Evolutionary conservation across 257 asterid species (phyloP), one percentile per base, ranked within the genome.

Genomic region (Osmanthus fragrans): DNA sequence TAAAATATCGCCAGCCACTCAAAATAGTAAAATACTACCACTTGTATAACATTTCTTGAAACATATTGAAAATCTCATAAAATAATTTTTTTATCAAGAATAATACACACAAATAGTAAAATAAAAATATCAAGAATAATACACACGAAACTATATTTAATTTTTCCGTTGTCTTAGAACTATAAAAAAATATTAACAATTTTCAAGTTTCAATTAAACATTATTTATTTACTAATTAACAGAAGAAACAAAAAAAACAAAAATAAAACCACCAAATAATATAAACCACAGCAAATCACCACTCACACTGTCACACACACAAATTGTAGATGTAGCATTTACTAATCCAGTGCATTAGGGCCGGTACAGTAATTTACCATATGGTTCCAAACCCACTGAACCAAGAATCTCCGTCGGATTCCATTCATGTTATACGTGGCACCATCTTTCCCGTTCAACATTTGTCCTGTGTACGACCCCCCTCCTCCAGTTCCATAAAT

Each of bases 331-430:
- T 63, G 21, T 74, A 56, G 33, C 74, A 74, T 85, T 89, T 84
- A 93, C 86, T 92, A 88, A 90, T 92, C 98, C 71, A 94, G 92
- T 40, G 98, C 98, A 83, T 94, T 94, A 58, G 98, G 98, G 83
- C 98, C 98, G 72, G 88, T 87, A 79, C 98, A 94, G 90, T 94
- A 94, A 86, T 81, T 92, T 42, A 92, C 10, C 64, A 87, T 6
- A 80, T 83, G 88, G 70, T 88, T 94, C 98, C 98, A 94, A 40
- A 94, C 90, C 98, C 98, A 94, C 83, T 94, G 98, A 54, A 94
- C 94, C 92, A 94, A 84, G 79, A 86, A 94, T 77, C 94, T 78
- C 83, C 97, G 89, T 75, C 98, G 77, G 83, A 94, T 74, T 34
- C 98, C 98, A 71, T 86, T 86, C 96, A 94, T 89, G 72, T 94